Base-by-base conservation (phyloP, 179 eudicot species). In the Vitellaria paradoxa region DNA sequence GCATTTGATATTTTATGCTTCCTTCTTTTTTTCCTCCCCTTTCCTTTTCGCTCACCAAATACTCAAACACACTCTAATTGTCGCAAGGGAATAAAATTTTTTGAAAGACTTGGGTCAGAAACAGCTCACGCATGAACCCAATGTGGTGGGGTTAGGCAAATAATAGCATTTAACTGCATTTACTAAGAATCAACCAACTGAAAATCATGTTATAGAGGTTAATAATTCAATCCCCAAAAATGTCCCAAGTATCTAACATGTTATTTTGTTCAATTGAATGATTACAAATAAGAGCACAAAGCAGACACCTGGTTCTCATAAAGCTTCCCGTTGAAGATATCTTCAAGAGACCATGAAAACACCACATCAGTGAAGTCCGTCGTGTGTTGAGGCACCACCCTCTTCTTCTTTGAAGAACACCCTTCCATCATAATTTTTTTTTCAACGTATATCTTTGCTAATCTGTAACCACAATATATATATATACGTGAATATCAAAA, bases 341-440 rank as follows among this genome's bases (percentile, higher is more conserved):
- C 95, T 30, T 86, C 79, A 76, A 88, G 66, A 55, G 95, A 89
- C 97, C 95, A 91, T 50, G 92, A 88, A 61, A 92, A 85, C 55
- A 92, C 77, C 53, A 81, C 40, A 67, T 83, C 77, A 75, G 78
- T 84, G n/a, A 91, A 81, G 14, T 45, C 46, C 23, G n/a, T 20
- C 37, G n/a, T n/a, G n/a, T 42, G 52, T 1, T 50, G 55, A 50
- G 55, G 12, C 55, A 12, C 55, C 7, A 8, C 55, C 12, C 11
- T 50, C 12, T 50, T 50, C 55, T 50, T 12, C 55, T 2, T 12
- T 12, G 55, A 50, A 6, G 55, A 50, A 50, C 55, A 12, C 55
- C 3, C 55, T 50, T 12, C 12, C 55, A 50, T 50, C 55, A 1
- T 50, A 3, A 12, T 12, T 8, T 12, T 50, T 50, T 50, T 7